A percentile compares a stretch with the other conserved stretches of the same genome.
These are phyloP conservation scores for Rhodotorula sp. DNA, from an alignment of 1,284 basidiomycete genomes.

Conservation along the genomic window DNA sequence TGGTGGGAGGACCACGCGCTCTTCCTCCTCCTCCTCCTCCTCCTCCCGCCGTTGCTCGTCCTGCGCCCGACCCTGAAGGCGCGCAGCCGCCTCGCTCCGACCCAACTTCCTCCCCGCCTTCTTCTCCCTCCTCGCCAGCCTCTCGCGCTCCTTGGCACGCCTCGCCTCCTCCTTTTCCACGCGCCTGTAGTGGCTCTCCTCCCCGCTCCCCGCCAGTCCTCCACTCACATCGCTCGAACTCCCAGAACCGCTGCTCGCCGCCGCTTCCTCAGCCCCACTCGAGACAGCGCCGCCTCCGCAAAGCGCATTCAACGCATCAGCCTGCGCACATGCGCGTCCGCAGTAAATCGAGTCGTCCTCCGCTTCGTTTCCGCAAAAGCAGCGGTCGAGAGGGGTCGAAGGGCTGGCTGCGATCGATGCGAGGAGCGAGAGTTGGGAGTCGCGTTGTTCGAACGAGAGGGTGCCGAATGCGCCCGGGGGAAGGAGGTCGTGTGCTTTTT, in stretches of 20 bases:
- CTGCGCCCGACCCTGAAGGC: neutral
- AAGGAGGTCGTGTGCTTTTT: neutral
- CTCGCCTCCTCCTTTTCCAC: constrained; percentile 22
- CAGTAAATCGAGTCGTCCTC: constrained; percentile 41
- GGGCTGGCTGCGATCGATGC: constrained; percentile 13
- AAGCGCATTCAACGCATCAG: constrained; percentile 37
- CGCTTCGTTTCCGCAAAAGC: constrained; percentile 33
- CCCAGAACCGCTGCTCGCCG: neutral
- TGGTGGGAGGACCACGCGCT: constrained; percentile 4
- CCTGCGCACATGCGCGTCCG: constrained; percentile 25
- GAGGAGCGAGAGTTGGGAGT: constrained; percentile 11
- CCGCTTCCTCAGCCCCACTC: constrained; percentile 16
- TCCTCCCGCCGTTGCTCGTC: too few relatives aligned
- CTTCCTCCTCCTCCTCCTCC: constrained; percentile 10
- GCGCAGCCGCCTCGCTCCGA: too few relatives aligned
- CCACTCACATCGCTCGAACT: constrained; percentile 10
- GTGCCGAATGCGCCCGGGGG: constrained; percentile 1
- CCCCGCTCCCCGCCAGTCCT: neutral
- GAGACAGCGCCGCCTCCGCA: constrained; percentile 14
- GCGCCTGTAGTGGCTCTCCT: constrained; percentile 32
- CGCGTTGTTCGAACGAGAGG: constrained; percentile 1
- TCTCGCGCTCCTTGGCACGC: constrained; percentile 6
- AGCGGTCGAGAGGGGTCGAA: constrained; percentile 22
- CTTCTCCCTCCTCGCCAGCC: constrained; percentile 5
- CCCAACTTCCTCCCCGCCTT: neutral